Evolutionary conservation across 108 stramenopile species (phyloP).

Genomic region (Stephanodiscus minutulus): DNA sequence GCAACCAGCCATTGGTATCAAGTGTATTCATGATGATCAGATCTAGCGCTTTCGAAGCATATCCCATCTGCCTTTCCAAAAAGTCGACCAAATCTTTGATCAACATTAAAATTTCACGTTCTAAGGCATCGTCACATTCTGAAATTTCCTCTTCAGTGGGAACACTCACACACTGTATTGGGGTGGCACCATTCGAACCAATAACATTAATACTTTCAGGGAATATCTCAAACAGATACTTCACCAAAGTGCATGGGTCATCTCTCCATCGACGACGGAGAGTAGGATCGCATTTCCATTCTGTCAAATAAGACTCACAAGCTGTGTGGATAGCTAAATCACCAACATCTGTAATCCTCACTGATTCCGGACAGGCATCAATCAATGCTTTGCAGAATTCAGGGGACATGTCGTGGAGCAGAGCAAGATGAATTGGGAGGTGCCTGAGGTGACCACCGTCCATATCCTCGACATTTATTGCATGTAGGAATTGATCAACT

Average conservation of each 20-base stretch:
- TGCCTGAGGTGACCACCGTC: background rate
- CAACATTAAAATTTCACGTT: no score
- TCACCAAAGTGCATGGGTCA: background rate
- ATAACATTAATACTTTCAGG: slow-evolving; percentile 8
- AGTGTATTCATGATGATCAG: background rate
- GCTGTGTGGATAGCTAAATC: slow-evolving; percentile 2
- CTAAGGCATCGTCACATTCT: background rate
- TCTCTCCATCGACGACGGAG: no score
- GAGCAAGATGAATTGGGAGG: slow-evolving; percentile 10
- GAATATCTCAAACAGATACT: background rate
- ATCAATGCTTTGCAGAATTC: background rate
- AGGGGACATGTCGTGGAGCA: background rate
- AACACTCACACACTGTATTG: no score
- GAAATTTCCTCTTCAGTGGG: no score
- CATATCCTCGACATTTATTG: background rate
- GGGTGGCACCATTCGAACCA: background rate
- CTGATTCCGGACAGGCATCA: slow-evolving; percentile 11
- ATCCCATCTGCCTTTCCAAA: slow-evolving; percentile 3
- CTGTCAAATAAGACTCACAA: background rate
- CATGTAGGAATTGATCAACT: background rate
- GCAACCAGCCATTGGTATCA: background rate
- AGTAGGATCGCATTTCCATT: background rate
- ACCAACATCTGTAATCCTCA: background rate
- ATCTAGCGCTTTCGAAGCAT: slow-evolving; percentile 4
- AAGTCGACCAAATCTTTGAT: background rate